Evolutionary conservation across 2,329 filamentous ascomycete species (phyloP).

Genomic region (Neofusicoccum umdonicola): DNA sequence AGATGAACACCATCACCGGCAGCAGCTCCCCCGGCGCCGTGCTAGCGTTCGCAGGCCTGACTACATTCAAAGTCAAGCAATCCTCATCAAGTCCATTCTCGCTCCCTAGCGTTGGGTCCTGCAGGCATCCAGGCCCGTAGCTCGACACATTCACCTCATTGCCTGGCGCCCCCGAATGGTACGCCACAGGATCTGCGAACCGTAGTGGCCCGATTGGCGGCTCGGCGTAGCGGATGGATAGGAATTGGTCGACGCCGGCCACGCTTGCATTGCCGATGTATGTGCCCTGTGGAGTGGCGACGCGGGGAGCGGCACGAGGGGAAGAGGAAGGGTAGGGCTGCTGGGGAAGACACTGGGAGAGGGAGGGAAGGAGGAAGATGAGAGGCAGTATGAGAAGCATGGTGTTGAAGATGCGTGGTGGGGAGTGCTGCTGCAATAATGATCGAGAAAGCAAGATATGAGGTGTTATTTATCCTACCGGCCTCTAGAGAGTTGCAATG

Average conservation of each 20-base stretch:
- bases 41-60: constrained; percentile 33
- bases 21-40: constrained; percentile 33
- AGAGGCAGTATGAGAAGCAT: too few relatives aligned
- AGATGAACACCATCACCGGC: constrained; percentile 38
- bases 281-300: background rate
- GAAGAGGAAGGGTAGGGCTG: too few relatives aligned
- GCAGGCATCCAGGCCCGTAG: constrained; percentile 46
- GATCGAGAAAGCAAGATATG: too few relatives aligned
- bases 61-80: constrained; percentile 40
- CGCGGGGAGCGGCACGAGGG: background rate
- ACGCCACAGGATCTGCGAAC: constrained; percentile 7
- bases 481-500: too few relatives aligned
- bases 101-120: constrained; percentile 27
- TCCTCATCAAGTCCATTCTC: background rate
- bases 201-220: constrained; percentile 6
- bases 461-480: too few relatives aligned
- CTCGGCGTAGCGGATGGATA: constrained; percentile 13
- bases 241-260: background rate
- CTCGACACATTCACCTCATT: constrained; percentile 37
- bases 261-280: background rate
- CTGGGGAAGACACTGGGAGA: too few relatives aligned
- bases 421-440: too few relatives aligned
- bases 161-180: constrained; percentile 37
- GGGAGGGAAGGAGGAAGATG: too few relatives aligned
- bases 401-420: too few relatives aligned